Evolutionary conservation across 2,329 filamentous ascomycete genomes (phyloP), one percentile per base, ranked within the genome.

Genomic region (Penicillium sp.): DNA sequence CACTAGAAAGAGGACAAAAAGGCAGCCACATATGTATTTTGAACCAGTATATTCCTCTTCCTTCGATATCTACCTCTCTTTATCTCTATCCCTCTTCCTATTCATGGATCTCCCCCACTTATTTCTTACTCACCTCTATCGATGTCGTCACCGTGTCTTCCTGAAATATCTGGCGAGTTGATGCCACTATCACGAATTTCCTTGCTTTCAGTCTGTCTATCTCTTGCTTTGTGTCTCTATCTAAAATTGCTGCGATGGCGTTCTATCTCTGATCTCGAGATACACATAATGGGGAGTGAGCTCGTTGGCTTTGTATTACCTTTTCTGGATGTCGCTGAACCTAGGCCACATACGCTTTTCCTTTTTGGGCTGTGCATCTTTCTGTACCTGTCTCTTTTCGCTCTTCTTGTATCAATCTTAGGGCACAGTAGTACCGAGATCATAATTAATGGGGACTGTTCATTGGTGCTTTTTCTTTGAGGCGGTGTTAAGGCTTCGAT

Each of bases 161-260:
- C 46, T 30, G 35, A 47, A 50, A 55, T 50, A 41, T 33, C 49
- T 44, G 55, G 61, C 50, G 48, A 40, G 31, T 55, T 61, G 48
- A 65, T 57, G 58, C 45, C 52, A 56, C 28, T 44, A 28, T 51
- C 55, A 64, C 62, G 62, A 63, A 62, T 66, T 55, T 66, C 57
- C 50, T 65, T 63, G 28, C 17, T 49, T 35, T 37, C 42, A 44
- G 9, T 31, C 11, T 45, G 14, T 41, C 33, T 28, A 14, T 28
- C 25, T 33, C 7, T 54, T 49, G 44, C 36, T 47, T 45, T 28
- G 16, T 35, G 19, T 22, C 26, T 35, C 10, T 35, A 25, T n/a
- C 28, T 41, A 60, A 57, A 59, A 55, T 55, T 53, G 43, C 38
- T 55, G 49, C 42, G 26, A 53, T 11, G 55, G 55, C 44, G 46